Evolutionary conservation across 2,329 filamentous ascomycete species (phyloP).

Genomic region (Talaromyces sp.): DNA sequence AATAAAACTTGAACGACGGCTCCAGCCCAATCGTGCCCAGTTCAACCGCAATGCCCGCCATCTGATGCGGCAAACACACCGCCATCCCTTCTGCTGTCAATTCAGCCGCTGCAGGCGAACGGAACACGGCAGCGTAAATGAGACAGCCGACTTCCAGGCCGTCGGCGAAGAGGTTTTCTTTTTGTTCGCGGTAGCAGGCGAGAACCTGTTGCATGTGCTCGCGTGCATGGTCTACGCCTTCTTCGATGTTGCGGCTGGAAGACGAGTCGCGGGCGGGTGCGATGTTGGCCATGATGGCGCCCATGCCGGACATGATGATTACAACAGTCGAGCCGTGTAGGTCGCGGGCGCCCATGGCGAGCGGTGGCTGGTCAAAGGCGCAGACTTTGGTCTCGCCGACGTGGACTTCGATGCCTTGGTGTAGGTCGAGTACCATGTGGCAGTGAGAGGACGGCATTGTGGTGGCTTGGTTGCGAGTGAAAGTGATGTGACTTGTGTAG

Average conservation of each 20-base stretch:
- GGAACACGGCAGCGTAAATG: neutral
- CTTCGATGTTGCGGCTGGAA: neutral
- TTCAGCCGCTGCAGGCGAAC: neutral
- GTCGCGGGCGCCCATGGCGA: neutral
- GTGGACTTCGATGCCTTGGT: neutral
- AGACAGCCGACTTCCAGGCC: neutral
- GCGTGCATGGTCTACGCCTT: neutral
- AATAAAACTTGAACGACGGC: neutral
- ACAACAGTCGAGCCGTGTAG: neutral
- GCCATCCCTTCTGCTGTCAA: neutral
- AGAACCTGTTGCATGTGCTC: neutral
- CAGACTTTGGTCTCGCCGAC: neutral
- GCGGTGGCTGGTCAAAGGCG: neutral
- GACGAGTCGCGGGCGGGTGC: neutral
- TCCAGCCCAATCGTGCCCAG: neutral
- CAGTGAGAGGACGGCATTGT: neutral
- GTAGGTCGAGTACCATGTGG: neutral
- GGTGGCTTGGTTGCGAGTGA: neutral
- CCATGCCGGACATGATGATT: neutral
- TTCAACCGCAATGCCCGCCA: neutral
- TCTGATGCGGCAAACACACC: neutral
- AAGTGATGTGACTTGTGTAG: neutral
- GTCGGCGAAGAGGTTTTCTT: neutral
- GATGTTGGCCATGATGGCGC: neutral
- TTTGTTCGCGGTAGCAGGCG: neutral